Percentiles rank a stretch among this genome's conserved stretches.
These are phyloP conservation scores for Azolla pinnata DNA, from an alignment of 75 land plant species.

Conservation along the genomic window DNA sequence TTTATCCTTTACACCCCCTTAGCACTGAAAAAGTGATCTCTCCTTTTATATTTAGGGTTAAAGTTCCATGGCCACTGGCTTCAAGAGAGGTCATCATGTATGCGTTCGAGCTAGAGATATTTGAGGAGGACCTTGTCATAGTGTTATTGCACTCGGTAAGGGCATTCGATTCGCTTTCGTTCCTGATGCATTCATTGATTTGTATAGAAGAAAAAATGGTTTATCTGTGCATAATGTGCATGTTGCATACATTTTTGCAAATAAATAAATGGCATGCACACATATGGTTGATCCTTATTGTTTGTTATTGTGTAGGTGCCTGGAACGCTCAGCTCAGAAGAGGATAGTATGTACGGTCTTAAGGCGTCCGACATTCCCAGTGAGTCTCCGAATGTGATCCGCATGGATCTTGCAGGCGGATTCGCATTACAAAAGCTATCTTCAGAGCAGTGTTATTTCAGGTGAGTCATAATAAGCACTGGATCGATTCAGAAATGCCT, in stretches of 20 bases:
- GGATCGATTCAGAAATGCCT: no score
- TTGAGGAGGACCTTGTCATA: slow-evolving; percentile 66
- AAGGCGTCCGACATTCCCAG: slow-evolving; percentile 43
- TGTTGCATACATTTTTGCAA: no score
- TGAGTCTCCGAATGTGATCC: slow-evolving; percentile 40
- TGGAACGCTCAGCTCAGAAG: no score
- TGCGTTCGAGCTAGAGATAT: slow-evolving; percentile 67
- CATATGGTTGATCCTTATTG: no score
- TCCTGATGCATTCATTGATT: no score
- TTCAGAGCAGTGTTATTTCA: slow-evolving; percentile 47
- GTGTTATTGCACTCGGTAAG: slow-evolving; percentile 63
- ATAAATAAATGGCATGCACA: no score
- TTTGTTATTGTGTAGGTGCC: no score
- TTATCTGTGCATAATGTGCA: slow-evolving; percentile 35
- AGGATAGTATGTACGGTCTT: slow-evolving; percentile 47
- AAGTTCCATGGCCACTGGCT: slow-evolving; percentile 89
- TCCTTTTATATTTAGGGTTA: no score
- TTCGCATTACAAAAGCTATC: slow-evolving; percentile 73
- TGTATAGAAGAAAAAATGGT: no score
- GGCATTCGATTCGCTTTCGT: not conserved
- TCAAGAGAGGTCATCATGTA: slow-evolving; percentile 63
- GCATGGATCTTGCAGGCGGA: slow-evolving; percentile 78
- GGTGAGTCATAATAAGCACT: no score
- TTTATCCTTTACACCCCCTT: no score
- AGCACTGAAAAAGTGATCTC: no score